Base-by-base conservation (phyloP, 495 filamentous ascomycete genomes). In the Penicillium tannophilum region DNA sequence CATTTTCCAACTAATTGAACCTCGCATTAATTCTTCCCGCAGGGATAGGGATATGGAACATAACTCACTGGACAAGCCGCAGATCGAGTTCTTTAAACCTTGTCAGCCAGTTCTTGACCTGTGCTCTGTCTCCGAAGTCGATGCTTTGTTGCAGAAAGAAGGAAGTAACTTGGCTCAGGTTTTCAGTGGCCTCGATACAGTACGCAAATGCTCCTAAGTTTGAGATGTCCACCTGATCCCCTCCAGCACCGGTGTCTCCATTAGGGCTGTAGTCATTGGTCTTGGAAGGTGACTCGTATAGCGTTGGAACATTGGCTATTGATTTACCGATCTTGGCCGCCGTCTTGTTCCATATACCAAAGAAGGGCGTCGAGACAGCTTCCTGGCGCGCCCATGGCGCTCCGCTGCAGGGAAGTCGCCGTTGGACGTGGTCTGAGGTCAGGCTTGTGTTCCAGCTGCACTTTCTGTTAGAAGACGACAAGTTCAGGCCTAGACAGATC, bases 291-390 rank as follows among this genome's bases (percentile, higher is more conserved):
- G 74, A 8, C 35, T 39, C 35, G 39, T 41, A 41, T 7, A 17
- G 39, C 14, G 39, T n/a, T 6, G 39, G 39, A 5, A 41, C 4
- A 78, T 60, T 1, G 69, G 72, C 52, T 76, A 74, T 67, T 3
- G 68, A 65, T 17, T 72, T 72, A 8, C 72, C 74, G 16, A 74
- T 77, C 19, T 64, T 65, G 4, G 66, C 64, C 6, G 64, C 63
- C 6, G 72, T 67, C 44, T 69, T 70, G 51, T 76, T 69, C 71
- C 72, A 77, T 33, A 79, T 77, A 6, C 72, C 71, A 51, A 79
- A 76, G 55, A 67, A 79, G 2, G 74, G 76, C 2, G 76, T 76
- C 10, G 54, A 24, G 1, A 71, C 73, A 1, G 65, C 60, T 14
- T 72, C 61, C 44, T 71, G 66, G 8, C 59, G 61, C 19, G 60